A percentile compares a stretch with the other conserved stretches of the same genome.
Evolutionary conservation across 2,329 filamentous ascomycete genomes (phyloP).

Genomic region (Metarhizium anisopliae): DNA sequence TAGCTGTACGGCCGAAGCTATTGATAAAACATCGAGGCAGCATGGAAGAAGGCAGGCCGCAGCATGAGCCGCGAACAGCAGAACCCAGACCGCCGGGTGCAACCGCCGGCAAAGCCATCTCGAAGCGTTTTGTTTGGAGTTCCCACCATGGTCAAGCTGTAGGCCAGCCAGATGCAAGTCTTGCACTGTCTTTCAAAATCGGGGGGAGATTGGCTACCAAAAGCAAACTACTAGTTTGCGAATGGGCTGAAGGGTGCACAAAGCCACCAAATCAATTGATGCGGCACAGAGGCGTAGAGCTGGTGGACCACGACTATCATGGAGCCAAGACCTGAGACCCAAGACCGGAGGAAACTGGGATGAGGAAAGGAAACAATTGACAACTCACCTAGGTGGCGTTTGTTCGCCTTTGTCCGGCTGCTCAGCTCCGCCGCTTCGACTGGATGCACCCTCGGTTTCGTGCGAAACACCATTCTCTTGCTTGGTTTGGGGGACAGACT

Average conservation of each 20-base stretch:
- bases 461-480: background rate
- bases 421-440: background rate
- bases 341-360: background rate
- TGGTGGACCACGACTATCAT: background rate
- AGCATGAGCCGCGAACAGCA: background rate
- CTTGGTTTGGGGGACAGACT: background rate
- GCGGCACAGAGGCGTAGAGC: background rate
- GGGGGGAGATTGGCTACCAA: background rate
- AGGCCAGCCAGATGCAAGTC: background rate
- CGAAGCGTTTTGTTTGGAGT: background rate
- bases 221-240: background rate
- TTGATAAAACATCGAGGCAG: too few relatives aligned
- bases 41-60: too few relatives aligned
- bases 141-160: background rate
- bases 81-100: background rate
- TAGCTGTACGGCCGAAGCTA: too few relatives aligned
- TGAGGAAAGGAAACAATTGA: background rate
- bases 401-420: background rate
- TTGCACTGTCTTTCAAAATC: background rate
- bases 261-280: background rate
- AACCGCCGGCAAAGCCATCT: background rate
- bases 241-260: background rate
- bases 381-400: constrained; percentile 5
- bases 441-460: background rate
- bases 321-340: background rate